These are phyloP conservation scores for Sungouiella blattae DNA, from an alignment of 805 yeast genomes.

Conservation along the genomic window DNA sequence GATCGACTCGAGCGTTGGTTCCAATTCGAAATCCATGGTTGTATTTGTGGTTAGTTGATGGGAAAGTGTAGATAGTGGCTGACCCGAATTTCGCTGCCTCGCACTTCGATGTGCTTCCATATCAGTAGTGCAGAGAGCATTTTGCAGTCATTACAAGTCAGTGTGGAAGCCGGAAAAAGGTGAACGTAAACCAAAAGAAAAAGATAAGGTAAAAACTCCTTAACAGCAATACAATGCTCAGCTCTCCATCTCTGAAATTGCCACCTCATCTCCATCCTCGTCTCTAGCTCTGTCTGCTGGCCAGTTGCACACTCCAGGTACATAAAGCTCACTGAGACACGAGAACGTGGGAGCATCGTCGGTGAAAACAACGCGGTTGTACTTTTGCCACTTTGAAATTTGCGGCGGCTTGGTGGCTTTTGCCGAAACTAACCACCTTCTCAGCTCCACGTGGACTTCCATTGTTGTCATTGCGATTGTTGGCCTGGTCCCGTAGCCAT, in stretches of 20 bases:
- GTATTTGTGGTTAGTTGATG: too few species aligned
- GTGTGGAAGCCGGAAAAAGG: too few species aligned
- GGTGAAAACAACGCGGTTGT: constrained; percentile 4
- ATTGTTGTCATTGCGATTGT: constrained; percentile 7
- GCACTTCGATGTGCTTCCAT: too few species aligned
- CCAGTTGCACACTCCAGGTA: constrained; percentile 11
- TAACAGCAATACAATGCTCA: too few species aligned
- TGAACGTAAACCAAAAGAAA: too few species aligned
- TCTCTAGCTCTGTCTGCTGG: constrained; percentile 3
- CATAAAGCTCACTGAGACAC: constrained; percentile 13
- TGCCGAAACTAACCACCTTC: constrained; percentile 8
- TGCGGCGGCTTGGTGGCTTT: background rate
- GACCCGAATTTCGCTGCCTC: too few species aligned
- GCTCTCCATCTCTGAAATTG: too few species aligned
- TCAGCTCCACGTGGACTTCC: constrained; percentile 1
- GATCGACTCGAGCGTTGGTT: constrained; percentile 68
- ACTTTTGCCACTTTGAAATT: constrained; percentile 6
- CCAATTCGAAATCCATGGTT: constrained; percentile 56
- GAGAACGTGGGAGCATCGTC: constrained; percentile 8
- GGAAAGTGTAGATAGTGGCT: too few species aligned
- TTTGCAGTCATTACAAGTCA: too few species aligned
- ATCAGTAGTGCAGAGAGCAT: too few species aligned
- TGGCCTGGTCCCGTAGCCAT: constrained; percentile 7
- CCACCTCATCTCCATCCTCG: background rate
- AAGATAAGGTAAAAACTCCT: too few species aligned